Evolutionary conservation across 2,329 filamentous ascomycete genomes (phyloP), one percentile per base, ranked within the genome.

Genomic region (Cryphonectria naterciae): DNA sequence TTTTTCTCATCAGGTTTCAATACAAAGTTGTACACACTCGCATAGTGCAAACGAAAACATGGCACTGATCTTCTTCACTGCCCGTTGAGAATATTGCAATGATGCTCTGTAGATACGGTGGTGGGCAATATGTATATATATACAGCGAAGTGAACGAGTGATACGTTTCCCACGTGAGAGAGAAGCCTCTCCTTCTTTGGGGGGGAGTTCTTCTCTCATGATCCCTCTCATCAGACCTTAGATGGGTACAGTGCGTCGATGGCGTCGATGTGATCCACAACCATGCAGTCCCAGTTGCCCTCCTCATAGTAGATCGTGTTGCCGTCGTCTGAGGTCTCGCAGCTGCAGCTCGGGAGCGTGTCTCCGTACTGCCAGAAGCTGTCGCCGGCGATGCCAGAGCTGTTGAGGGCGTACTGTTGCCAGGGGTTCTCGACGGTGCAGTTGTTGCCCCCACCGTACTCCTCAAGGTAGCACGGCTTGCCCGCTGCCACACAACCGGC

Each of bases 311-410:
- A 75, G 11, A 75, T 68, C 1, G 74, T 75, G 67, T 75, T 74
- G 7, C 74, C 74, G 22, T 75, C 74, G 13, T 75, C 63, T 4
- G 63, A 67, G 4, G 74, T 74, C 49, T 74, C 69, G 32, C 67
- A 69, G 17, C 65, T 66, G 52, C 63, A 71, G 63, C 72, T 73
- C 8, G 71, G 71, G 10, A 75, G 73, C 15, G 64, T 70, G 58
- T 73, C 73, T 15, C 74, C 74, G n/a, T 70, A 74, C 58, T 75
- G 74, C 71, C 74, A 75, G 68, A 75, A 75, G 22, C 69, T 28
- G 52, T 75, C 74, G 17, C 54, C 73, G 15, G 74, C 73, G 22
- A 74, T 74, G 22, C 74, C 74, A 6, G 68, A 54, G 10, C 71
- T 73, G 65, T 69, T 69, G n/a, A 74, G 64, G 13, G 74, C 71